phyloP scores from a whole-genome alignment of 148 eudicot species.

The Rhododendron williamsianum region DNA sequence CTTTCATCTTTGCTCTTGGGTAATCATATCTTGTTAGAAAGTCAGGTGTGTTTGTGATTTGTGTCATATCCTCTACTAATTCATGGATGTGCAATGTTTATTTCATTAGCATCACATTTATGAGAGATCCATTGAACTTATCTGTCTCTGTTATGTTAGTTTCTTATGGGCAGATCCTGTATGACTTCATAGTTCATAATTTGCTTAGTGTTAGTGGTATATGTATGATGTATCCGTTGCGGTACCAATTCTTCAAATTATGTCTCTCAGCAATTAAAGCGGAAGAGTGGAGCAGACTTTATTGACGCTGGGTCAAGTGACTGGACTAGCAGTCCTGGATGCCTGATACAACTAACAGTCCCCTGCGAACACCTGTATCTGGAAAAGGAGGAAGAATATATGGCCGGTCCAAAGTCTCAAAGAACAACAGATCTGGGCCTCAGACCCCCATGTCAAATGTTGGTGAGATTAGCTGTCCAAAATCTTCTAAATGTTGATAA shows the following conservation, averaged over 20 bases:
- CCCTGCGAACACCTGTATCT: conserved; percentile 67
- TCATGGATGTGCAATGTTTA: background rate
- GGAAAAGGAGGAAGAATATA: conserved; percentile 55
- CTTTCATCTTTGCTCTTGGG: background rate
- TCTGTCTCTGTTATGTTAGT: background rate
- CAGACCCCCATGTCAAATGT: conserved; percentile 61
- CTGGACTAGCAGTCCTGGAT: conserved; percentile 46
- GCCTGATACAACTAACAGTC: conserved; percentile 49
- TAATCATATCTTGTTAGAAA: background rate
- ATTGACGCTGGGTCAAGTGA: conserved; percentile 48
- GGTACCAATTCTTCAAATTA: conserved; percentile 3
- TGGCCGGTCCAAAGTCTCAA: conserved; percentile 51
- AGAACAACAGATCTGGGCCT: conserved; percentile 50
- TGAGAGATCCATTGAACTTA: background rate
- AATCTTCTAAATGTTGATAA: background rate
- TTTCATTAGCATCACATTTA: background rate
- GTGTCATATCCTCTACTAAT: background rate
- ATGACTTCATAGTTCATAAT: background rate
- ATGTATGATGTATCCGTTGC: conserved; percentile 1
- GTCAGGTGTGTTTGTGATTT: background rate
- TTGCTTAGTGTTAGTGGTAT: background rate
- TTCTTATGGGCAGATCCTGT: background rate
- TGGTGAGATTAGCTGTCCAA: conserved; percentile 40
- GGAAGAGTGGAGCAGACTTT: conserved; percentile 43
- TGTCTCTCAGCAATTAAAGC: conserved; percentile 59